Percentiles rank a stretch among this genome's conserved stretches.
Evolutionary conservation across 345 rosid species (phyloP).

Genomic region (Ricinus communis): DNA sequence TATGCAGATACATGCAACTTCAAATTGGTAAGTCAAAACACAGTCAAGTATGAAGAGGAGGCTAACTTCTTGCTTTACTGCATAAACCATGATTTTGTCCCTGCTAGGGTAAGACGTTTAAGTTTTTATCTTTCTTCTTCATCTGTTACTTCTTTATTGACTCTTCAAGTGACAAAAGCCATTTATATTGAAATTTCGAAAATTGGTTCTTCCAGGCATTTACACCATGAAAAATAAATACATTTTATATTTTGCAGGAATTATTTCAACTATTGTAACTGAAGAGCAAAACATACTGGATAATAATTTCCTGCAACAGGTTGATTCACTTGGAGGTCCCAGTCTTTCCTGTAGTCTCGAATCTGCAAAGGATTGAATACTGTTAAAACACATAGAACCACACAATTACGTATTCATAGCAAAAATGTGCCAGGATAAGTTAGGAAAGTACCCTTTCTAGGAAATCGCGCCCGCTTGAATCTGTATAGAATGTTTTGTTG

Average conservation of each 20-base stretch:
- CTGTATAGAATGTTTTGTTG: constrained; percentile 77
- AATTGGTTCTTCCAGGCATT: neutral
- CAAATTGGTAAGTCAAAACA: neutral
- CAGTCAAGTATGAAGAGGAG: neutral
- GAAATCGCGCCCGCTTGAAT: constrained; percentile 94
- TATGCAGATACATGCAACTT: neutral
- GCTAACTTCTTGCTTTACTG: neutral
- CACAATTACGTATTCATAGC: neutral
- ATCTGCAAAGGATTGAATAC: constrained; percentile 48
- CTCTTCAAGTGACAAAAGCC: neutral
- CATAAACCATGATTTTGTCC: neutral
- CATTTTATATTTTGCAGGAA: too few relatives aligned
- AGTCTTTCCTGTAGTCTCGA: constrained; percentile 79
- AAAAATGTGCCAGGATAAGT: neutral
- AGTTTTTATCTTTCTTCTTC: neutral
- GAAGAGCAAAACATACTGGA: constrained; percentile 55
- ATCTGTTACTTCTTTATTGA: neutral
- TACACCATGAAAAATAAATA: neutral
- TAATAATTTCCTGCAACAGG: constrained; percentile 93
- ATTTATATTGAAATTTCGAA: neutral
- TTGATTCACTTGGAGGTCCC: constrained; percentile 83
- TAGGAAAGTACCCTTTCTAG: constrained; percentile 68
- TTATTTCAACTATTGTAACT: neutral
- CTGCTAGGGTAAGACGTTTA: neutral
- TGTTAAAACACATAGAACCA: neutral